Evolutionary conservation across 345 rosid genomes (phyloP), one percentile per base, ranked within the genome.

Genomic region (Anacardium occidentale): DNA sequence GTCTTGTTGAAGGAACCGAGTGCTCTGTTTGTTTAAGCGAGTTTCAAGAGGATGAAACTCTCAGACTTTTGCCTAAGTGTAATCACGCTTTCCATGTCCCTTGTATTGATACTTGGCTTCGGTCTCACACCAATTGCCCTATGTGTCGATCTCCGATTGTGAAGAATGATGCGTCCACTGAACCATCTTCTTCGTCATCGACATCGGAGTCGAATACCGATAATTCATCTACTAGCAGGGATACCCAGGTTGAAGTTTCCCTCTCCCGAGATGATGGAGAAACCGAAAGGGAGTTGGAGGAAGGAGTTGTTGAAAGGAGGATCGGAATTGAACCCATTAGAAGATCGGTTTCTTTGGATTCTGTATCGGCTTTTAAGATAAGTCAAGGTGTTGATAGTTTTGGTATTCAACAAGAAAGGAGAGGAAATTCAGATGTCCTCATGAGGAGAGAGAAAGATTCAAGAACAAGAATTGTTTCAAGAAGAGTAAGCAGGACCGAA

Each of bases 51-150:
- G 90, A 84, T 2, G 94, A 89, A 72, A 80, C 78, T 12, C 79
- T 91, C 15, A 80, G 90, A 59, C 68, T 91, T 71, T 54, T 91
- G 67, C 97, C 94, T 5, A 91, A 89, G 78, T 91, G 97, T 65
- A 87, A 60, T 73, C 97, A 91, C 40, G 94, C 94, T 68, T 91
- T 91, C 75, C 97, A 91, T 59, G 24, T 87, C 11, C 70, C 83
- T 42, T 91, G 97, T 74, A 89, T 91, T 18, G 97, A 91, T 58
- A 85, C 92, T 11, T 91, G 97, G 97, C 88, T 91, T 40, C 77
- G 78, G 34, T 87, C 92, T 15, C 97, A 89, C 75, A 87, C 86
- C 8, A 88, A 76, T 22, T 90, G 93, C 17, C 93, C 91, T 4
- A 37, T 88, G 48, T 88, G 93, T 68, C 89, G 92, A 2, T 86